A percentile compares a stretch with the other conserved stretches of the same genome.
phyloP scores from a whole-genome alignment of 1,139 yeast genomes.

The Kazachstania sp. region DNA sequence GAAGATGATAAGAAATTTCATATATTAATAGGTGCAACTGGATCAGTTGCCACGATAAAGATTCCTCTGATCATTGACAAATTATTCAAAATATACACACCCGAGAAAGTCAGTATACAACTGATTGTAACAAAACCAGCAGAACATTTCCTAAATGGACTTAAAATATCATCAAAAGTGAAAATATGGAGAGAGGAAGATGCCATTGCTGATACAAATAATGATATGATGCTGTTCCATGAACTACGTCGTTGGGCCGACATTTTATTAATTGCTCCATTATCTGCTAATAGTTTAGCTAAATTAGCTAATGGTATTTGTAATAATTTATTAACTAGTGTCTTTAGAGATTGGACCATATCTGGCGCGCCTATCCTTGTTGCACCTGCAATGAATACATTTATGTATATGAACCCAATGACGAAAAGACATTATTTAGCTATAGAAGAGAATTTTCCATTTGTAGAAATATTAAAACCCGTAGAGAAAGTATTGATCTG shows the following conservation, averaged over 20 bases:
- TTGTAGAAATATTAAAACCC: slow-evolving; percentile 84
- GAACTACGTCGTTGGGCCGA: slow-evolving; percentile 96
- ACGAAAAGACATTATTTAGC: slow-evolving; percentile 73
- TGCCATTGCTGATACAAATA: slow-evolving; percentile 62
- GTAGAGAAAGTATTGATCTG: slow-evolving; percentile 73
- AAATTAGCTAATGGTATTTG: slow-evolving; percentile 84
- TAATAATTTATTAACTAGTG: slow-evolving; percentile 80
- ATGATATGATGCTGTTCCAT: slow-evolving; percentile 70
- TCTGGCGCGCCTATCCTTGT: slow-evolving; percentile 75
- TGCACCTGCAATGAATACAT: slow-evolving; percentile 93
- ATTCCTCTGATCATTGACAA: slow-evolving; percentile 81
- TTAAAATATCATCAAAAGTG: slow-evolving; percentile 72
- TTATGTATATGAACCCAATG: slow-evolving; percentile 79
- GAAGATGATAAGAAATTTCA: slow-evolving; percentile 79
- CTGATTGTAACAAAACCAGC: slow-evolving; percentile 78
- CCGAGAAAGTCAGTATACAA: slow-evolving; percentile 68
- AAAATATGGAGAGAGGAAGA: slow-evolving; percentile 92
- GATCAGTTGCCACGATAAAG: slow-evolving; percentile 92
- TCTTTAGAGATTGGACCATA: slow-evolving; percentile 79
- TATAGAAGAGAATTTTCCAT: slow-evolving; percentile 79
- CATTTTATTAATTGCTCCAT: slow-evolving; percentile 75
- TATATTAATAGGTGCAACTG: slow-evolving; percentile 84
- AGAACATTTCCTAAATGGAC: slow-evolving; percentile 69
- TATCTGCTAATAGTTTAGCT: slow-evolving; percentile 86
- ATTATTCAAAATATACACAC: slow-evolving; percentile 65